Conservation (phyloP, 2,329 filamentous ascomycete species). For the Xylariaceae sp. region DNA sequence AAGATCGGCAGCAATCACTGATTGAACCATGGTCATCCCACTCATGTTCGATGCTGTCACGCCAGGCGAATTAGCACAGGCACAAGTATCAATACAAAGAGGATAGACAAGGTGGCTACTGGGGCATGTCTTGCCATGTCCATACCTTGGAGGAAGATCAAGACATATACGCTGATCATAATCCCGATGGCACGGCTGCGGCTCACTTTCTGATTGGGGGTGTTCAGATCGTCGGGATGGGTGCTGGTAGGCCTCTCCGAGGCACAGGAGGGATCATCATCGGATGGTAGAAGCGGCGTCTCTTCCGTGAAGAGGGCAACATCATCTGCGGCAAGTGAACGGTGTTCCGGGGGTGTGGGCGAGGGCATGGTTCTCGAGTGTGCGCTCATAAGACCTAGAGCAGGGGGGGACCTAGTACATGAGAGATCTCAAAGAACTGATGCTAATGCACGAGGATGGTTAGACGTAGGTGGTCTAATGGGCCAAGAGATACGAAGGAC, state of each 20-base stretch:
- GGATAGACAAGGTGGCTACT: too few species aligned
- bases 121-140: not conserved
- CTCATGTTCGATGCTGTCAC: conserved; percentile 65
- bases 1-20: conserved; percentile 68
- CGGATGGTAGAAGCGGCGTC: conserved; percentile 23
- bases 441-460: too few species aligned
- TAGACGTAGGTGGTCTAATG: too few species aligned
- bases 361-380: too few species aligned
- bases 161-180: conserved; percentile 46
- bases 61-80: too few species aligned
- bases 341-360: too few species aligned
- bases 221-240: conserved; percentile 17
- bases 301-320: conserved; percentile 5
- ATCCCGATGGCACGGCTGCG: conserved; percentile 39
- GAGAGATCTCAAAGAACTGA: too few species aligned
- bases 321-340: too few species aligned
- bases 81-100: too few species aligned
- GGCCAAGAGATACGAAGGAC: too few species aligned
- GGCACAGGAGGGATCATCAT: conserved; percentile 7
- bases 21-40: conserved; percentile 77
- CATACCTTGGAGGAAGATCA: conserved; percentile 58
- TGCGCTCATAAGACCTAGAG: too few species aligned
- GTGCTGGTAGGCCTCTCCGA: conserved; percentile 9
- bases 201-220: conserved; percentile 26
- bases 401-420: too few species aligned